phyloP scores from a whole-genome alignment of 768 basidiomycete genomes.

The Boletus rubescentipes region DNA sequence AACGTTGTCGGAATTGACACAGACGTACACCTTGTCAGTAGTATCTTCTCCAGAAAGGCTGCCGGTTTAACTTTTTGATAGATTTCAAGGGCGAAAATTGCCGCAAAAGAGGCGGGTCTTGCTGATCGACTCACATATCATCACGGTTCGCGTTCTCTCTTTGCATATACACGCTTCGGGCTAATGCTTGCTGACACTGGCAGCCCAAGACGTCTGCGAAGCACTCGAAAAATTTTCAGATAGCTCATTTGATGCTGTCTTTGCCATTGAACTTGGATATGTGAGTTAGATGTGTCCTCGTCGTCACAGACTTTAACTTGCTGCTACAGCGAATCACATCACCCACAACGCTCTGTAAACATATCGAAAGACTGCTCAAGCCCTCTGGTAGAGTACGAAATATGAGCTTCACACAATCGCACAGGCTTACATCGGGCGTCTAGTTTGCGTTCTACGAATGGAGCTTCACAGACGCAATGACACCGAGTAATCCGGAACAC shows the following conservation, averaged over 20 bases:
- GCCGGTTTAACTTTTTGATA: background rate
- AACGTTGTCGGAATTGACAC: slow-evolving; percentile 9
- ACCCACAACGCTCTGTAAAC: background rate
- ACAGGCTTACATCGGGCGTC: background rate
- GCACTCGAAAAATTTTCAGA: slow-evolving; percentile 3
- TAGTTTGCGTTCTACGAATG: slow-evolving; percentile 8
- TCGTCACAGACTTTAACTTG: background rate
- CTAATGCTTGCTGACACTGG: background rate
- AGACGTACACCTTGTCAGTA: background rate
- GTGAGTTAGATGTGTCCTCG: background rate
- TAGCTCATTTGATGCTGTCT: slow-evolving; percentile 8
- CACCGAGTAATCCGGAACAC: background rate
- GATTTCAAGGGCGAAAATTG: background rate
- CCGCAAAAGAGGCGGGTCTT: slow-evolving; percentile 3
- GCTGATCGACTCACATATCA: background rate
- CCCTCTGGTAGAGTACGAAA: slow-evolving; percentile 4
- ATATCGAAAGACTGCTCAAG: slow-evolving; percentile 5
- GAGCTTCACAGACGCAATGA: slow-evolving; percentile 3
- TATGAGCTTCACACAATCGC: background rate
- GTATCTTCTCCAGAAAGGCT: background rate
- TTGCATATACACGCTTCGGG: background rate
- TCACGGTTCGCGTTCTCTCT: background rate
- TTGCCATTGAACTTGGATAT: slow-evolving; percentile 9
- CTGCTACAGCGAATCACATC: background rate
- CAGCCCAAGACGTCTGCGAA: background rate